Base-by-base conservation (phyloP, 495 filamentous ascomycete genomes). In the Immersiella caudata region DNA sequence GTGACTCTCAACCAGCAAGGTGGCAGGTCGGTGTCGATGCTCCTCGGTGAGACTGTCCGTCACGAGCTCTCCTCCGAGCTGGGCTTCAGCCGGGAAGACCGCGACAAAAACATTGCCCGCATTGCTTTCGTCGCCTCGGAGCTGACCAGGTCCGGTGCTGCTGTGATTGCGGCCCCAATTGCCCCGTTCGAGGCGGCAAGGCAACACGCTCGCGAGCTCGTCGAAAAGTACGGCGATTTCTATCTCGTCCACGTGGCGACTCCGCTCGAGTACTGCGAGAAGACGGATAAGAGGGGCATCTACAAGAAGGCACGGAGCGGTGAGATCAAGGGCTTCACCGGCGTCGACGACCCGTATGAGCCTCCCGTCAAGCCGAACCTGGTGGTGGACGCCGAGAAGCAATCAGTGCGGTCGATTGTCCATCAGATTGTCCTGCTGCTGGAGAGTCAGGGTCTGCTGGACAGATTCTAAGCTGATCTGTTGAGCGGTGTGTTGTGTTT, bases 1-100 rank as follows among this genome's bases (percentile, higher is more conserved):
- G 94, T 97, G 35, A 97, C 94, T 0, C 86, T 99, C 27, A 98
- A 99, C 87, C 96, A 99, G 82, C 96, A 98, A 82, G 93, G 93
- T 68, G 96, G 96, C 60, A 91, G 95, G 64, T 91, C 93, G 65
- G 96, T 98, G 64, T 93, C 94, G 33, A 88, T 99, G 73, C 86
- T 99, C 25, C 85, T 98, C 25, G 95, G 95, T 71, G 95, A 99
- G 80, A 97, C 92, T 16, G 94, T 99, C 71, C 93, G 95, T 72
- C 83, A 86, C 75, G 95, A 97, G 80, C 88, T 99, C 49, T 96
- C 92, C 25, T 91, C 94, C 29, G 95, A 99, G 82, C 89, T 99
- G 22, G 95, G 95, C 74, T 99, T 97, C 88, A 93, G 89, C 76
- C 87, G 88, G 66, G 90, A 94, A 75, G 96, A 99, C 82, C 93